Evolutionary conservation across 1,284 basidiomycete genomes (phyloP).

Genomic region (Cryptococcus sp.): DNA sequence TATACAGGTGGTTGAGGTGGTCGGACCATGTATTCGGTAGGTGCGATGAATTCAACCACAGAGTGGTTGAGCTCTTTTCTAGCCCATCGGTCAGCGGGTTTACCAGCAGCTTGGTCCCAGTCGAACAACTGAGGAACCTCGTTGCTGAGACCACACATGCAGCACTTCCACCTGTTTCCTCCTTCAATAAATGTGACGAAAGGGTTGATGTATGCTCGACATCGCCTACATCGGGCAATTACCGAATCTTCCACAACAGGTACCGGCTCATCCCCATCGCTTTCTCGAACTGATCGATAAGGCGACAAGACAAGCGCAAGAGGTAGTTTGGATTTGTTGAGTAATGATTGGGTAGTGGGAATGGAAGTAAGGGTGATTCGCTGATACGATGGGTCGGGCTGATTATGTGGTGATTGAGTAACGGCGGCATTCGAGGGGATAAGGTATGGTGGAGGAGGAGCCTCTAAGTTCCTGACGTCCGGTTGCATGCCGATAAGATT

Average conservation of each 20-base stretch:
- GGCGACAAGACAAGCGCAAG: conserved; percentile 87
- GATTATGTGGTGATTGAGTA: conserved; percentile 71
- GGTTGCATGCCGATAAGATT: conserved; percentile 87
- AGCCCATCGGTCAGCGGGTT: conserved; percentile 91
- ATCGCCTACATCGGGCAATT: conserved; percentile 94
- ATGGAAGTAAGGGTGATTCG: conserved; percentile 87
- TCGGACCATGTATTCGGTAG: conserved; percentile 98
- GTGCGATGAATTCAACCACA: conserved; percentile 94
- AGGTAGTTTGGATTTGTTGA: conserved; percentile 91
- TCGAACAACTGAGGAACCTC: conserved; percentile 98
- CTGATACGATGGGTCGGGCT: conserved; percentile 89
- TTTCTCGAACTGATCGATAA: conserved; percentile 68
- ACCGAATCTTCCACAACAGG: conserved; percentile 89
- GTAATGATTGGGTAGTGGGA: conserved; percentile 84
- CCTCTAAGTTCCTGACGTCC: conserved; percentile 75
- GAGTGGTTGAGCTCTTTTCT: conserved; percentile 90
- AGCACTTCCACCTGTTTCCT: conserved; percentile 98
- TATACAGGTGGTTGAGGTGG: conserved; percentile 97
- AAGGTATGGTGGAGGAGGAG: conserved; percentile 80
- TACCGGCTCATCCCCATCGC: conserved; percentile 59
- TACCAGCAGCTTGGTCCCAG: conserved; percentile 91
- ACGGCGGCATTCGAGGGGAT: conserved; percentile 79
- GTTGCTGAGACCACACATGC: conserved; percentile 98
- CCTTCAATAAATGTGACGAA: conserved; percentile 98
- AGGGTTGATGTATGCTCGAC: conserved; percentile 98